Percentiles rank a stretch among this genome's conserved stretches.
Conservation (phyloP, 2,329 filamentous ascomycete genomes). For the Phoma herbarum region DNA sequence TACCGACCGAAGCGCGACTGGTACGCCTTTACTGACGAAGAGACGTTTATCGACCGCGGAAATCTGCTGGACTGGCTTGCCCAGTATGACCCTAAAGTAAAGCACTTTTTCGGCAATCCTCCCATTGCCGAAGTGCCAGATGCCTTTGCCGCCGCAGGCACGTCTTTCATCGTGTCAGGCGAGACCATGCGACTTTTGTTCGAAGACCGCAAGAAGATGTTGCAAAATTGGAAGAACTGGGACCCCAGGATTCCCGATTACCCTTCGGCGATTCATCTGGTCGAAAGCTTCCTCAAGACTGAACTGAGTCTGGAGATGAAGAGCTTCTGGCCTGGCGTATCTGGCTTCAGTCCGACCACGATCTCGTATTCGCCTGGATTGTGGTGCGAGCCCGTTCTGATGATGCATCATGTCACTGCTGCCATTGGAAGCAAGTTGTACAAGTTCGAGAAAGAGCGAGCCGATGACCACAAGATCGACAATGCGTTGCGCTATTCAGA, state of each 20-base stretch:
- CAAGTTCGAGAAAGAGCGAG: conserved; percentile 55
- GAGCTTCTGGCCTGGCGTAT: conserved; percentile 57
- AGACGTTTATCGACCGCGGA: conserved; percentile 65
- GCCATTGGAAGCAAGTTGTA: conserved; percentile 55
- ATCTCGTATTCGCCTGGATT: conserved; percentile 56
- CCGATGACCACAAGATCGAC: conserved; percentile 26
- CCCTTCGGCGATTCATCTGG: conserved; percentile 61
- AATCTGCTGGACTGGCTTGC: conserved; percentile 64
- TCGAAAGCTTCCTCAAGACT: conserved; percentile 56
- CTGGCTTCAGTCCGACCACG: conserved; percentile 42
- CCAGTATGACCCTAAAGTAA: conserved; percentile 58
- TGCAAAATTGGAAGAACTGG: conserved; percentile 57
- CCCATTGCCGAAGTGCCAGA: conserved; percentile 46
- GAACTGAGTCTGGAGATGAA: conserved; percentile 58
- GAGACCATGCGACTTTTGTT: conserved; percentile 57
- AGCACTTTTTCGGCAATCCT: conserved; percentile 62
- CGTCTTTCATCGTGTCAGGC: conserved; percentile 62
- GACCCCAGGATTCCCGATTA: conserved; percentile 58
- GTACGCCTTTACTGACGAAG: conserved; percentile 68
- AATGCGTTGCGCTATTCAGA: conserved; percentile 38
- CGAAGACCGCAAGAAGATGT: conserved; percentile 53
- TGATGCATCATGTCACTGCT: conserved; percentile 57
- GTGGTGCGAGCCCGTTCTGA: conserved; percentile 49
- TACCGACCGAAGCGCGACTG: conserved; percentile 60
- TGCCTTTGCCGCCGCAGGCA: conserved; percentile 62